Evolutionary conservation across 768 basidiomycete genomes (phyloP), one percentile per base, ranked within the genome.

Genomic region (Postia placenta): DNA sequence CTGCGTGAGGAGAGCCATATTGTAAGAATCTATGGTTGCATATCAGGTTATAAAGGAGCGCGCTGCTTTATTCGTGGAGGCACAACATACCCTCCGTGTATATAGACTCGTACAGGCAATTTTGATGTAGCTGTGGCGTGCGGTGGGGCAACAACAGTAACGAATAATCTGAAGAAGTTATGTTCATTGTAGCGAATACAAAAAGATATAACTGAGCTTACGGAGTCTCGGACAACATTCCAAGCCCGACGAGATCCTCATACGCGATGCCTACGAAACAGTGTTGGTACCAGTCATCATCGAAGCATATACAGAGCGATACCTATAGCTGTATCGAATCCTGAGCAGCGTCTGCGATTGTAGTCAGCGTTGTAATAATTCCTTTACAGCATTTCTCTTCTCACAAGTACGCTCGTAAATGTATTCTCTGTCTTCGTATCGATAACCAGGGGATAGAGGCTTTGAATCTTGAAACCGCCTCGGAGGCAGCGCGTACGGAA

Each of bases 1-100:
- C 62, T 0, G 70, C 68, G 50, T 87, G 86, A 0, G 87, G 86
- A 3, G 85, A 87, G 1, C 86, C 86, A 51, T 84, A 87, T 59
- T 89, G 87, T 14, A 90, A 74, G 59, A 86, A 87, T 11, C 87
- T 88, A 41, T n/a, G n/a, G n/a, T n/a, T n/a, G n/a, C n/a, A n/a
- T n/a, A n/a, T n/a, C 12, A 11, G 11, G 33, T 45, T 17, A 38
- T n/a, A n/a, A n/a, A n/a, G n/a, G 48, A 45, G 24, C 42, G 12
- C 26, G 22, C 19, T n/a, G 38, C n/a, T 28, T 3, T 6, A 7
- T 12, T 45, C n/a, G 43, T 7, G 30, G 30, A 33, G 23, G 15
- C 11, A 49, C 14, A n/a, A n/a, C n/a, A n/a, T 60, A 84, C 83
- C 85, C 85, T 62, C 86, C 87, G 49, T 90, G 87, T 25, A 89